Evolutionary conservation across 352 stramenopile species (phyloP), one percentile per base, ranked within the genome.

Genomic region (Achlya hypogyna): DNA sequence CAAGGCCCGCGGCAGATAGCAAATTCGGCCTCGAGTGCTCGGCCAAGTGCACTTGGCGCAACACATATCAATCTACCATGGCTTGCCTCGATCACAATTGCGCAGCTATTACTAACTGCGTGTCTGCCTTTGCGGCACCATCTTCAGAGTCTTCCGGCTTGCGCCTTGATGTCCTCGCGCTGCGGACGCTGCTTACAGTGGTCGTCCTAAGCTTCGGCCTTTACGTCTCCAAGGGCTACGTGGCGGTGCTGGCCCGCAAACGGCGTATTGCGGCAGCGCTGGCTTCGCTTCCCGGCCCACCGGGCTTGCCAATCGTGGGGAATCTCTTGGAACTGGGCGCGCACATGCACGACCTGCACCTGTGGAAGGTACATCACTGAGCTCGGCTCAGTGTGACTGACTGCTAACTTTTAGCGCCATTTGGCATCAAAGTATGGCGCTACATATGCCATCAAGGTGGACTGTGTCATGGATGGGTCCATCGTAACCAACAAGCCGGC

Each of bases 401-500:
- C 22, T 49, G 42, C 18, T 49, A 49, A 49, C n/a, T n/a, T 45
- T 10, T 56, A 56, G 49, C 25, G 49, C 14, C 38, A 67, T 1
- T 58, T 67, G 60, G 27, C 60, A 16, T 4, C n/a, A 22, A 8
- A 18, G 4, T 67, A 60, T 23, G 60, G 60, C 8, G 3, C n/a
- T 31, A 67, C 60, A 27, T 67, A 67, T 58, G 60, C 60, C 6
- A 67, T 49, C 16, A 29, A 34, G 20, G 60, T 67, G 32, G 60
- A 67, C 32, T 43, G 12, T 22, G 28, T 67, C 34, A 67, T 67
- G 60, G 42, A 67, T 29, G 60, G 60, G 20, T 67, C 60, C 2
- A 67, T 67, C 38, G 60, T 67, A 72, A 78, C 87, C 56, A 82
- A 77, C 5, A 75, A 82, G 35, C 79, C 82, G 10, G 72, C 73